Evolutionary conservation across 306 rosid species (phyloP), one percentile per base, ranked within the genome.

Genomic region (Erythrophleum fordii): DNA sequence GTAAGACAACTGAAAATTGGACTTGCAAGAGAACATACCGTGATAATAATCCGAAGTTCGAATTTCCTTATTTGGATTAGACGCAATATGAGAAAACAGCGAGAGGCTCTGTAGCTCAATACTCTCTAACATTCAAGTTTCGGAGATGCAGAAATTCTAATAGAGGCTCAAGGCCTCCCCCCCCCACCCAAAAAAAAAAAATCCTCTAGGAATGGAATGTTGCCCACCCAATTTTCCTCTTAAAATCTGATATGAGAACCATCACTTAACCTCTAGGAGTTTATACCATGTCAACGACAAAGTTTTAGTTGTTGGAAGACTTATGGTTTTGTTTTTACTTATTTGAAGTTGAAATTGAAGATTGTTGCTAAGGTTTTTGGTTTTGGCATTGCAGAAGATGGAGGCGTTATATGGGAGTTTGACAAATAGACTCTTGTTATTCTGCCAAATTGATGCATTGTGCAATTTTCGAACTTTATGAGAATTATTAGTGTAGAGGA

Each of bases 381-480:
- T 26, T 26, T 59, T 59, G 37, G 66, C 9, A 59, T 59, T 59
- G 37, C 66, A 59, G 66, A 59, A 59, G 66, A 59, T 59, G 66
- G 66, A 59, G 66, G 66, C 20, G 66, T 59, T 59, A 59, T 59
- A 59, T 59, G 66, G 66, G 66, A 59, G 66, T 59, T 59, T 5
- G 66, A 59, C 66, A 59, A 26, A 31, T 59, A 59, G 37, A 59
- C 37, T 5, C 39, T 59, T 26, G 20, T 26, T 2, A 35, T 26
- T 25, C 35, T 4, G 1, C 65, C 53, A 14, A 6, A 13, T 14
- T 17, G 56, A 49, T 18, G 22, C 22, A 6, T 17, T 49, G 56
- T 49, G 18, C 18, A 17, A 5, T 46, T 13, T 3, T 18, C n/a
- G 11, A 58, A 22, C 9, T 58, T 58, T 6, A 23, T 16, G n/a